A percentile compares a stretch with the other conserved stretches of the same genome.
phyloP scores from a whole-genome alignment of 768 basidiomycete species.

The Pluteus cervinus region DNA sequence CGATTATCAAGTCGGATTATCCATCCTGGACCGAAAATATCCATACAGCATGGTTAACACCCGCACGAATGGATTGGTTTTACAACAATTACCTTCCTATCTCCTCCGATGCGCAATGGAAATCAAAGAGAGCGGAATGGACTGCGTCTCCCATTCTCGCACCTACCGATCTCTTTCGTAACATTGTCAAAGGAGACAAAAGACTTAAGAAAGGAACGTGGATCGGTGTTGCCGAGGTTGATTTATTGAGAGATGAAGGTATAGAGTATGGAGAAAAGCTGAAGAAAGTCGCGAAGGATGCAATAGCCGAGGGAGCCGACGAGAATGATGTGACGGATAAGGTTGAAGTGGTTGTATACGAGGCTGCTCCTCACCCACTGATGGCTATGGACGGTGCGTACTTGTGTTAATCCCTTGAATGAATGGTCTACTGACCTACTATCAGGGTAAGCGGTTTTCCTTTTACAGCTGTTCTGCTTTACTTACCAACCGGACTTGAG shows the following conservation, averaged over 20 bases:
- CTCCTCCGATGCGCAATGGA: no score
- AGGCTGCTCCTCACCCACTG: conserved; percentile 63
- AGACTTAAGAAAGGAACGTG: conserved; percentile 28
- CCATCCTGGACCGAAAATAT: conserved; percentile 52
- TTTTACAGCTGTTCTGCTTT: background rate
- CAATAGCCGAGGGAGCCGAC: conserved; percentile 29
- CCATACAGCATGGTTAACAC: conserved; percentile 53
- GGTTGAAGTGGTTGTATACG: conserved; percentile 53
- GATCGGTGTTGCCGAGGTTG: conserved; percentile 60
- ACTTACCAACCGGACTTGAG: background rate
- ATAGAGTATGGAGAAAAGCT: conserved; percentile 57
- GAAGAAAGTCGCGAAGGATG: no score
- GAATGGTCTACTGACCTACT: conserved; percentile 1
- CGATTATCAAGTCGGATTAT: no score
- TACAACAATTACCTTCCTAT: conserved; percentile 62
- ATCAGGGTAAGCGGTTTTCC: conserved; percentile 17
- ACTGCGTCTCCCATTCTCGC: conserved; percentile 70
- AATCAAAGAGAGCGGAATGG: conserved; percentile 56
- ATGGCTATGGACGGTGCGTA: conserved; percentile 69
- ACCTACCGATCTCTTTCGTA: conserved; percentile 45
- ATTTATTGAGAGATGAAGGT: conserved; percentile 65
- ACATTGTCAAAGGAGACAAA: conserved; percentile 38
- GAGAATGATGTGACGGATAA: no score
- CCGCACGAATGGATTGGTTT: conserved; percentile 72
- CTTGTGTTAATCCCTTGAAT: conserved; percentile 1